Evolutionary conservation across 163 green algal genomes (phyloP), one percentile per base, ranked within the genome.

Genomic region (Coccomyxa subellipsoidea): DNA sequence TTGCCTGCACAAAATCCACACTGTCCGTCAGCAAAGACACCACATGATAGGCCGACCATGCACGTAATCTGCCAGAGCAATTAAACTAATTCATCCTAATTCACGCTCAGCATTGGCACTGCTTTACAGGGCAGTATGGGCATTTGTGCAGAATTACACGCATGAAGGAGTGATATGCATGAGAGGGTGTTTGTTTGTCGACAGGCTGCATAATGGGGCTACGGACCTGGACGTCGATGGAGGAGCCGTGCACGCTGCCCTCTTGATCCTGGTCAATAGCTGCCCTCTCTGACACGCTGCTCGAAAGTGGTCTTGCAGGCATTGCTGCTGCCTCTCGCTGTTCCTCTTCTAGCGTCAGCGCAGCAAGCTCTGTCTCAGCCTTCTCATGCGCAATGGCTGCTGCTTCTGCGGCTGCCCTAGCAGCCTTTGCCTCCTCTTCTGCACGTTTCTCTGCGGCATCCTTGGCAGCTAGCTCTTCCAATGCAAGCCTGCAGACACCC

Each of bases 391-490:
- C 7, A 89, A 79, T 59, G 47, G 47, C 47, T 59, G 21, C 84
- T 90, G n/a, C n/a, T 75, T 36, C 69, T 35, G 69, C 69, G 21
- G n/a, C n/a, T 23, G 69, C n/a, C 69, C 69, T 36, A 75, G 69
- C 31, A 31, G 35, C 35, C 3, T 32, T 39, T 39, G 35, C 71
- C 34, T 78, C 35, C 34, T 38, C 71, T 40, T 78, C 71, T 35
- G 27, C 32, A 31, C 0, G 32, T 23, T 59, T 37, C 37, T 38
- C 75, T 54, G 75, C 75, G 36, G 75, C 87, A 54, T 88, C 85
- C 59, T 88, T 89, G 31, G 85, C 87, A 27, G 89, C 88, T 39
- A 84, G 85, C 27, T 80, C 84, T 37, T 81, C 77, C 69, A 40
- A 54, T 36, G 39, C 78, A 59, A 9, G 34, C 34, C 35, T 77